Evolutionary conservation across 1,139 yeast genomes (phyloP).

Genomic region (Pichia norvegensis): DNA sequence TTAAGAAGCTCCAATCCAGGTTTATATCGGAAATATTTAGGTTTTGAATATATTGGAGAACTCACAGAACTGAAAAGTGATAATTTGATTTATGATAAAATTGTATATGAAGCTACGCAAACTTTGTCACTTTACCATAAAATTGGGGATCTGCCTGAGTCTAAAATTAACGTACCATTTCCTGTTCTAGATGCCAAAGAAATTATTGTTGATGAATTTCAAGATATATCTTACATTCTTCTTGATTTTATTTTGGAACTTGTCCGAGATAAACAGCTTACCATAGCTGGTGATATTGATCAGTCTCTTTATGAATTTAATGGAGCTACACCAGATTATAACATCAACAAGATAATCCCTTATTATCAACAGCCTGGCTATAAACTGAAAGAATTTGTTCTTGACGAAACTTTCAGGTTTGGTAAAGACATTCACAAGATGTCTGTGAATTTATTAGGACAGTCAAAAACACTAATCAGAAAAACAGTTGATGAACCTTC

Average conservation of each 20-base stretch:
- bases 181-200: constrained; percentile 7
- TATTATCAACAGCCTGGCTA: constrained; percentile 11
- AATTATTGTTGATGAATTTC: constrained; percentile 66
- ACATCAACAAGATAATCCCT: constrained; percentile 6
- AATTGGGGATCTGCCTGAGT: background rate
- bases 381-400: constrained; percentile 27
- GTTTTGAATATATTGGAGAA: background rate
- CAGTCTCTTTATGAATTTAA: constrained; percentile 65
- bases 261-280: constrained; percentile 39
- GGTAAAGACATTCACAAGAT: constrained; percentile 47
- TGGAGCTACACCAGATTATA: constrained; percentile 35
- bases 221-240: constrained; percentile 55
- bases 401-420: constrained; percentile 50
- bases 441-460: constrained; percentile 31
- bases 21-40: constrained; percentile 4
- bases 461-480: constrained; percentile 11
- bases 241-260: constrained; percentile 38
- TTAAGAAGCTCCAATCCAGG: constrained; percentile 1
- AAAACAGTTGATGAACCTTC: constrained; percentile 22
- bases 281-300: constrained; percentile 66
- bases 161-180: constrained; percentile 3
- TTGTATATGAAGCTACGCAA: constrained; percentile 13
- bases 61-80: constrained; percentile 2
- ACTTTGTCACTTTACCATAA: background rate
- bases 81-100: constrained; percentile 13